A percentile compares a stretch with the other conserved stretches of the same genome.
Conservation (phyloP, 257 asterid species). For the Fraxinus pennsylvanica region DNA sequence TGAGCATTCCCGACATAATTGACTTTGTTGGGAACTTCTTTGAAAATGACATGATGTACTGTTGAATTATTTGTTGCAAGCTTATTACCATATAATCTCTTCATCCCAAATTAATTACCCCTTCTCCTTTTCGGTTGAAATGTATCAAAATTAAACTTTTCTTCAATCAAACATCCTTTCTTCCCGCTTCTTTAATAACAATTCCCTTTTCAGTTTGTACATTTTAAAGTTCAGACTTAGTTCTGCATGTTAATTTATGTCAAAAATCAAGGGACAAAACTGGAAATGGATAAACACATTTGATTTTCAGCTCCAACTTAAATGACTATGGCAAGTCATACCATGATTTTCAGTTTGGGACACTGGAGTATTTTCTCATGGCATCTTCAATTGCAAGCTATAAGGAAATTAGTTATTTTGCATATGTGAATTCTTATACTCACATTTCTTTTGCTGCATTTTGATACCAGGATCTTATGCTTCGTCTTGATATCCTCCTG, state of each 20-base stretch:
- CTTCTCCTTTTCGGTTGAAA: neutral
- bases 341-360: neutral
- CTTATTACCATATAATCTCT: neutral
- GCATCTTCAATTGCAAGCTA: neutral
- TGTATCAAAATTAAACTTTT: neutral
- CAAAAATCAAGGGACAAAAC: neutral
- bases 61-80: neutral
- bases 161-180: neutral
- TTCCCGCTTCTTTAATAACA: too few relatives aligned
- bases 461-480: conserved; percentile 73
- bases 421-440: neutral
- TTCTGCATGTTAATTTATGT: neutral
- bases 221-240: neutral
- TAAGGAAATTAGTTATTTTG: neutral
- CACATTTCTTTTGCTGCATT: neutral
- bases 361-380: neutral
- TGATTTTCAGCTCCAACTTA: neutral
- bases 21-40: neutral
- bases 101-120: neutral
- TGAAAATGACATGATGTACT: neutral
- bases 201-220: neutral
- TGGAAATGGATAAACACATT: neutral
- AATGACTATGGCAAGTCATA: neutral
- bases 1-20: neutral
- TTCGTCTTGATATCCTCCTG: conserved; percentile 65